Evolutionary conservation across 345 rosid species (phyloP), one percentile per base, ranked within the genome.

Genomic region (Acer saccharum): DNA sequence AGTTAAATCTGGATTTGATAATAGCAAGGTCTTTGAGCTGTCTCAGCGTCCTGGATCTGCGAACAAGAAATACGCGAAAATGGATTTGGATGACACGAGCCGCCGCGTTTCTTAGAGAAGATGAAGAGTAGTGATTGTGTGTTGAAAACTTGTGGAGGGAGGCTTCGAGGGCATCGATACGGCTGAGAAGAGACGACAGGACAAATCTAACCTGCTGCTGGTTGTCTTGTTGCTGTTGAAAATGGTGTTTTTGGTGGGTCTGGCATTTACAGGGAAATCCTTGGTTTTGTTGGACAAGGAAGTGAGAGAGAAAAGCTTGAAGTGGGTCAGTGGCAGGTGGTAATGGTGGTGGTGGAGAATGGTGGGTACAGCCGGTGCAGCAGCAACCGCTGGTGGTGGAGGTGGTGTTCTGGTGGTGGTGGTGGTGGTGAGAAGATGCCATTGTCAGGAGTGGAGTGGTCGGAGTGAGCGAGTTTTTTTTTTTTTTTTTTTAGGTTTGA

Each of bases 51-150:
- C 88, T 84, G 63, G 98, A 95, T 90, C 98, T 89, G 32, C 82
- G 90, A 73, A 84, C 97, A 1, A 95, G 89, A 86, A 88, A 90
- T 39, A 91, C 83, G 0, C 97, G 92, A 78, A 93, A 95, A 83
- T 88, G 94, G 79, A 84, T 80, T 76, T 92, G 98, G 75, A 95
- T 95, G 44, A 95, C 86, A 27, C 94, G 87, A 32, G 99, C 98
- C 8, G 98, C 98, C 12, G 87, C 78, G 63, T 92, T 95, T 84
- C 89, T 87, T 1, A 93, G 81, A 17, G 94, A 77, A 46, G 52
- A 62, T 6, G 81, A 67, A 16, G 81, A 79, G 78, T 41, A 32
- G 29, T 71, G 76, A 23, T 68, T 78, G 44, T 66, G 65, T 32
- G 74, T 43, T 10, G 88, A 80, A 9, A 90, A 81, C 44, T 75